Percentiles rank a stretch among this genome's conserved stretches.
These are phyloP conservation scores for Ceratorhiza oryzae-sativae DNA, from an alignment of 1,284 basidiomycete species.

Conservation along the genomic window DNA sequence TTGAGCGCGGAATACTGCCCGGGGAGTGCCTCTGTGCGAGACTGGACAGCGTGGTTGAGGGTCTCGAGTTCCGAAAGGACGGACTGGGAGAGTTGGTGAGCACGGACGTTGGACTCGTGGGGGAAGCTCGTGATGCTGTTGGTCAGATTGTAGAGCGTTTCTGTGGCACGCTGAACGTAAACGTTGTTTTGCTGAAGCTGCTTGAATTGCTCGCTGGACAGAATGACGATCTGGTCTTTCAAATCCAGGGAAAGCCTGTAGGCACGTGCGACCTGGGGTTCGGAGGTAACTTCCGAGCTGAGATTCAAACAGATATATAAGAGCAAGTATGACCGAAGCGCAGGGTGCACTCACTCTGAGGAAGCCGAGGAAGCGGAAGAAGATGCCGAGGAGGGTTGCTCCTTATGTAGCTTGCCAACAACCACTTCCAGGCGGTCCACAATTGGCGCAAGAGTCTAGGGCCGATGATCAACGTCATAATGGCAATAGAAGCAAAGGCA, in stretches of 20 bases:
- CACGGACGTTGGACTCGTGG: conserved; percentile 41
- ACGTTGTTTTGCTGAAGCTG: conserved; percentile 71
- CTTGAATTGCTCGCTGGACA: conserved; percentile 73
- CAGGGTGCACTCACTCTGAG: conserved; percentile 6
- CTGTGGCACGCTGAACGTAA: conserved; percentile 70
- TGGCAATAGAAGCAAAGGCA: conserved; percentile 37
- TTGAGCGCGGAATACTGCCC: conserved; percentile 19
- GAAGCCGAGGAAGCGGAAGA: conserved; percentile 1
- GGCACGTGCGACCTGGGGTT: conserved; percentile 72
- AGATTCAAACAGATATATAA: neutral
- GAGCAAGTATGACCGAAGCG: neutral
- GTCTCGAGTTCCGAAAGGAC: conserved; percentile 45
- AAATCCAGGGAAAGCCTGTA: conserved; percentile 68
- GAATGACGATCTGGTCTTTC: conserved; percentile 65
- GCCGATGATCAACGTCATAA: conserved; percentile 15
- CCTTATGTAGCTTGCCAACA: conserved; percentile 59
- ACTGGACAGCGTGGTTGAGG: conserved; percentile 40
- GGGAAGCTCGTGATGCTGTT: conserved; percentile 53
- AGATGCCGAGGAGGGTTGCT: conserved; percentile 13
- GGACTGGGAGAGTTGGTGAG: conserved; percentile 39
- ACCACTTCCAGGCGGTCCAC: conserved; percentile 72
- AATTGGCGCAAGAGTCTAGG: conserved; percentile 72
- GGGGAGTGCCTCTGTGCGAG: conserved; percentile 26
- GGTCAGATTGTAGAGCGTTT: conserved; percentile 69
- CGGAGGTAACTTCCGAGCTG: conserved; percentile 25